phyloP scores from a whole-genome alignment of 2,329 filamentous ascomycete genomes.

The Penicillium sp. region DNA sequence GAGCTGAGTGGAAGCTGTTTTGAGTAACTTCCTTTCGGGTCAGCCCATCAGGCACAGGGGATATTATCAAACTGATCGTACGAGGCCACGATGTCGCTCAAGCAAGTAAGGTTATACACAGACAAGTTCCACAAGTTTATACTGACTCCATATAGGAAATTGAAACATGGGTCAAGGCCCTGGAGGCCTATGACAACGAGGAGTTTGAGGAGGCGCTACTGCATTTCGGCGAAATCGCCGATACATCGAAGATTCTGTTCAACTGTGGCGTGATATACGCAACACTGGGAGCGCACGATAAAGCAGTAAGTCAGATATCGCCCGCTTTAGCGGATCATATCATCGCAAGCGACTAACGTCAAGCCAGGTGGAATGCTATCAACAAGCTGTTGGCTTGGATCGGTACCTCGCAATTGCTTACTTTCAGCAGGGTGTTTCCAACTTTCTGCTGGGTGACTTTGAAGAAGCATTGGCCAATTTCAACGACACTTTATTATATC shows the following conservation, averaged over 20 bases:
- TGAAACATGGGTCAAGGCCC: conserved; percentile 92
- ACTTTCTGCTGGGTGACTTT: conserved; percentile 94
- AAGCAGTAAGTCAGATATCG: conserved; percentile 62
- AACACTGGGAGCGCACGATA: conserved; percentile 90
- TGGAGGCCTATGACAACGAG: conserved; percentile 91
- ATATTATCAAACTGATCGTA: neutral
- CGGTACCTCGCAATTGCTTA: conserved; percentile 96
- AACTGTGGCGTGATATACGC: conserved; percentile 98
- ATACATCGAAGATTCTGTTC: conserved; percentile 97
- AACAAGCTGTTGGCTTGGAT: conserved; percentile 82
- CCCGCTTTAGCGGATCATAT: too few relatives aligned
- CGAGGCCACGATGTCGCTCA: conserved; percentile 52
- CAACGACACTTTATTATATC: conserved; percentile 92
- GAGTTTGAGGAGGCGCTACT: conserved; percentile 86
- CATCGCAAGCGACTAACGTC: conserved; percentile 7
- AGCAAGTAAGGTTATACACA: conserved; percentile 48
- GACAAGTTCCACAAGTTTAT: neutral
- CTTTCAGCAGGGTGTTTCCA: conserved; percentile 97
- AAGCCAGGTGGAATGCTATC: conserved; percentile 85
- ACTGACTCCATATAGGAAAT: conserved; percentile 66
- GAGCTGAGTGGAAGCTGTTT: conserved; percentile 1
- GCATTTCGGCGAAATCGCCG: conserved; percentile 79
- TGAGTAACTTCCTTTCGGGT: neutral
- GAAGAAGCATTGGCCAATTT: conserved; percentile 97
- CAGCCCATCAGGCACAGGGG: neutral